Percentiles rank a stretch among this genome's conserved stretches.
These are phyloP conservation scores for Stephania cephalantha DNA, from an alignment of 164 flowering plant genomes.

Conservation along the genomic window DNA sequence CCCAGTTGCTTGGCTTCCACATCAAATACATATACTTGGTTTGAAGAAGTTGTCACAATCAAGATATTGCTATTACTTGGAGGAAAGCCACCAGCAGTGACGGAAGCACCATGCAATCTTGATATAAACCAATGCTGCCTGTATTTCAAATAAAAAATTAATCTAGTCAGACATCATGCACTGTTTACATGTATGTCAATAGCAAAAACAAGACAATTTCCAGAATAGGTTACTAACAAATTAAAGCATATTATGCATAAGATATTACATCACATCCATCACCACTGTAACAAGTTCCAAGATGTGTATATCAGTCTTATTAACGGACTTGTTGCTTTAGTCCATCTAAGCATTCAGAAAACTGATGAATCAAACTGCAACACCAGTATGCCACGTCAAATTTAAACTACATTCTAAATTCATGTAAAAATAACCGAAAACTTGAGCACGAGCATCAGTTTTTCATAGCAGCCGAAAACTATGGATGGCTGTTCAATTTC, in stretches of 20 bases:
- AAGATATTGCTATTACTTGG: slow-evolving; percentile 70
- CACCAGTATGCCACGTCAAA: too few relatives aligned
- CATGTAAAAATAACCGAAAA: too few relatives aligned
- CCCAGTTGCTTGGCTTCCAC: slow-evolving; percentile 84
- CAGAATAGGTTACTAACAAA: not conserved
- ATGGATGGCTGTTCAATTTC: too few relatives aligned
- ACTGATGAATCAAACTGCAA: too few relatives aligned
- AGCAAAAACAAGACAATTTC: not conserved
- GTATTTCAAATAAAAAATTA: slow-evolving; percentile 12
- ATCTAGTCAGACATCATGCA: not conserved
- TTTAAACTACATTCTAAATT: too few relatives aligned
- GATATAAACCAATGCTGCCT: slow-evolving; percentile 99
- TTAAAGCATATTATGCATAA: not conserved
- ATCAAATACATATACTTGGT: slow-evolving; percentile 82
- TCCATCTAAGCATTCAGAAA: too few relatives aligned
- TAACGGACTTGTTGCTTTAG: too few relatives aligned
- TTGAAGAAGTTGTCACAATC: slow-evolving; percentile 70
- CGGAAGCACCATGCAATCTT: slow-evolving; percentile 86
- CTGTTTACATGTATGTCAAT: not conserved
- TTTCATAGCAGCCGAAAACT: too few relatives aligned
- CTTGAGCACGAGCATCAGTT: too few relatives aligned
- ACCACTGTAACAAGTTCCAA: too few relatives aligned
- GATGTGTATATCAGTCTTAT: too few relatives aligned
- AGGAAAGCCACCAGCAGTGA: slow-evolving; percentile 89
- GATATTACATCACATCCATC: not conserved